Conservation (phyloP, 768 basidiomycete genomes). For the Psilocybe cubensis region DNA sequence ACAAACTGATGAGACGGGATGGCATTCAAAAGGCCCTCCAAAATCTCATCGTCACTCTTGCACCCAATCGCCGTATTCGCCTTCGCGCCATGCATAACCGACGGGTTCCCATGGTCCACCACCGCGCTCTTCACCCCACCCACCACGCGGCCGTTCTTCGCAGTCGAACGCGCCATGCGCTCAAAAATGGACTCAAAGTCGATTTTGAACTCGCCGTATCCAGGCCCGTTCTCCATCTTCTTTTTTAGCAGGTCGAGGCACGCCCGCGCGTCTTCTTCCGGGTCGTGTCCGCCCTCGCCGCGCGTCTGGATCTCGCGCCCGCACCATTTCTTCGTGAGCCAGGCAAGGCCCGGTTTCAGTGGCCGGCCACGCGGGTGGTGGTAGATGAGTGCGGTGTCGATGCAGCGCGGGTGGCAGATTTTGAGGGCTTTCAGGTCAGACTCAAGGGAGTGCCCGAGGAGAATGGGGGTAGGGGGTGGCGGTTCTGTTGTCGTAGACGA, state of each 20-base stretch:
- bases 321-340: conserved; percentile 95
- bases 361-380: conserved; percentile 94
- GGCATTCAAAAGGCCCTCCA: conserved; percentile 66
- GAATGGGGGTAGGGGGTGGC: conserved; percentile 65
- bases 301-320: conserved; percentile 85
- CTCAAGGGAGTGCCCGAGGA: conserved; percentile 95
- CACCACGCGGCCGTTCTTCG: conserved; percentile 35
- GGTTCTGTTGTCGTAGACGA: conserved; percentile 18
- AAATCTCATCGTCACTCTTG: conserved; percentile 74
- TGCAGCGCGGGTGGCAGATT: conserved; percentile 82
- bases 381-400: conserved; percentile 90
- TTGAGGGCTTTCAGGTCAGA: conserved; percentile 91
- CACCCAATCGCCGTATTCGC: conserved; percentile 80
- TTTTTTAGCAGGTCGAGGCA: conserved; percentile 83
- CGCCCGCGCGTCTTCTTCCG: conserved; percentile 92
- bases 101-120: conserved; percentile 85
- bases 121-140: conserved; percentile 63
- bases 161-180: conserved; percentile 64
- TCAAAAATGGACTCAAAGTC: conserved; percentile 92
- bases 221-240: conserved; percentile 77
- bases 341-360: conserved; percentile 94
- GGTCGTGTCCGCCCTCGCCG: conserved; percentile 89
- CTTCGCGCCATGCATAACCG: conserved; percentile 83
- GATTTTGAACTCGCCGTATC: conserved; percentile 85
- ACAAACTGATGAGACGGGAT: conserved; percentile 74